Conservation (phyloP, 139 green algal genomes). For the Micromonas pusilla region DNA sequence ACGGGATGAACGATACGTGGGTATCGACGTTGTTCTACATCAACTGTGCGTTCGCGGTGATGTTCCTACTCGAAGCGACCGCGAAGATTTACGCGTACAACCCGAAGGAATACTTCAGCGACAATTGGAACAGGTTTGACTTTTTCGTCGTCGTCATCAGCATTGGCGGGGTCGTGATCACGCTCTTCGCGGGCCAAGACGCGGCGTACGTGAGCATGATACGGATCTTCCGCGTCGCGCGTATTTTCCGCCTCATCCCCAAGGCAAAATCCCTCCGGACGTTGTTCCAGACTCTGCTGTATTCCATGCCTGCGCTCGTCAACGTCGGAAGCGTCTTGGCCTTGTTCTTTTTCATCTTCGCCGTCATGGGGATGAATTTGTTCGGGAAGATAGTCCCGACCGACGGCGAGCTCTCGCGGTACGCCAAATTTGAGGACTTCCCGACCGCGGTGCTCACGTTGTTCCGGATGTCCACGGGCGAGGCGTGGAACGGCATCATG, state of each 20-base stretch:
- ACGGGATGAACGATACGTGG: conserved; percentile 39
- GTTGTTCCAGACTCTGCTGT: conserved; percentile 63
- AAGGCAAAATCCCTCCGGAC: conserved; percentile 56
- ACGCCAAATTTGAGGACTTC: conserved; percentile 68
- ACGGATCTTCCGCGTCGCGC: conserved; percentile 55
- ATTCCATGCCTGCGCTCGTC: conserved; percentile 55
- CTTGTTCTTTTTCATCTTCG: conserved; percentile 72
- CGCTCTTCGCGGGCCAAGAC: conserved; percentile 32
- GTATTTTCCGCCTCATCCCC: conserved; percentile 65
- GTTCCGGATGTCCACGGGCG: conserved; percentile 46
- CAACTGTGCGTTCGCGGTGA: conserved; percentile 51
- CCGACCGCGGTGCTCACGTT: conserved; percentile 24
- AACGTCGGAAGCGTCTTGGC: conserved; percentile 61
- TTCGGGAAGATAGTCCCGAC: conserved; percentile 53
- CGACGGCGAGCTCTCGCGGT: conserved; percentile 30
- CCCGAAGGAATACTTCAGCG: conserved; percentile 43
- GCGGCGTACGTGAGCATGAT: conserved; percentile 54
- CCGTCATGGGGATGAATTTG: conserved; percentile 71
- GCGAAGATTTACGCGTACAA: conserved; percentile 49
- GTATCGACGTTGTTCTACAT: conserved; percentile 27
- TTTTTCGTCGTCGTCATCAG: conserved; percentile 49
- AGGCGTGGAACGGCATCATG: conserved; percentile 72
- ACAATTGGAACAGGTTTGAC: conserved; percentile 67
- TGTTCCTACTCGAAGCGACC: conserved; percentile 53
- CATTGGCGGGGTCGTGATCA: conserved; percentile 41